Evolutionary conservation across 1,284 basidiomycete genomes (phyloP).

Genomic region (Cryptococcus jaspeensis): DNA sequence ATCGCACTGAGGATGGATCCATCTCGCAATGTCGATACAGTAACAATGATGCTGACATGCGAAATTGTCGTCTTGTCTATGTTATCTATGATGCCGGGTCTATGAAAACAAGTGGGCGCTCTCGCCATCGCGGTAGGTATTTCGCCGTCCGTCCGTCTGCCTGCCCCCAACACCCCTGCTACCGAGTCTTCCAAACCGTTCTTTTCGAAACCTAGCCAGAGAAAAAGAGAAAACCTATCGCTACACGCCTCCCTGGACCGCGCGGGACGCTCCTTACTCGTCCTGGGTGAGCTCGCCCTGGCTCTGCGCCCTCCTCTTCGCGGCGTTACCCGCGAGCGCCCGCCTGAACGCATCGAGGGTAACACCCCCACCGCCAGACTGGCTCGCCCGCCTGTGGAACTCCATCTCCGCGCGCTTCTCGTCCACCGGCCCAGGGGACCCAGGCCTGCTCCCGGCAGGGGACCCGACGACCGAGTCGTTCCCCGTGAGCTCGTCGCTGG

Average conservation of each 20-base stretch:
- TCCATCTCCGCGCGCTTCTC: constrained; percentile 26
- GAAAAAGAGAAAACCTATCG: neutral
- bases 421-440: constrained; percentile 31
- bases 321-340: constrained; percentile 45
- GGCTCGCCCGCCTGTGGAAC: constrained; percentile 14
- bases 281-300: constrained; percentile 11
- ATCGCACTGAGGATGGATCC: no score
- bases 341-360: constrained; percentile 50
- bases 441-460: constrained; percentile 39
- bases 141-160: no score
- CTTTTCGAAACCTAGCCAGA: neutral
- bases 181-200: no score
- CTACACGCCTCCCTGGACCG: neutral
- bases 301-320: constrained; percentile 23
- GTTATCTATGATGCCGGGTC: no score
- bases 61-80: no score
- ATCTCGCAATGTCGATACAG: no score
- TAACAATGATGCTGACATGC: no score
- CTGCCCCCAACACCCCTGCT: no score
- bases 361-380: constrained; percentile 35
- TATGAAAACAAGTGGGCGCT: no score
- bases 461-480: constrained; percentile 50
- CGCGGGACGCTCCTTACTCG: neutral
- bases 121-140: no score
- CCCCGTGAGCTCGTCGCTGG: constrained; percentile 47